Evolutionary conservation across 2,329 filamentous ascomycete genomes (phyloP).

Genomic region (Calonectria ilicicola): DNA sequence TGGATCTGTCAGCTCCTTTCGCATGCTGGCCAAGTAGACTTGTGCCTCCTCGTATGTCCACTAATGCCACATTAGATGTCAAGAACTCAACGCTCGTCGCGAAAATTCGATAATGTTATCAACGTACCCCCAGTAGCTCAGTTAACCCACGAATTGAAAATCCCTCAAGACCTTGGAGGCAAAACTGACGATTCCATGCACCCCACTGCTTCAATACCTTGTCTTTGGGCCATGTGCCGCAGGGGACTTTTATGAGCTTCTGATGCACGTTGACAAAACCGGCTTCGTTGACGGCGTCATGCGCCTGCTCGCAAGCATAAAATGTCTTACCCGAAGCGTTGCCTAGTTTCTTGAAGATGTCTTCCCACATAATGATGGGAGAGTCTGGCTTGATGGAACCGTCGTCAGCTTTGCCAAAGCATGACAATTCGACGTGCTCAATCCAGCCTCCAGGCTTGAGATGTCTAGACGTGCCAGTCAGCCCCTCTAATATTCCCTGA

Average conservation of each 20-base stretch:
- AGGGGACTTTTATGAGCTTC: slow-evolving; percentile 27
- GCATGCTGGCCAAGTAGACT: slow-evolving; percentile 22
- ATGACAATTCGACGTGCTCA: slow-evolving; percentile 26
- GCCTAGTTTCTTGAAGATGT: slow-evolving; percentile 29
- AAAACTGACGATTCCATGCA: slow-evolving; percentile 32
- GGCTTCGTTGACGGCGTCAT: slow-evolving; percentile 28
- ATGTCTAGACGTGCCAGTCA: neutral
- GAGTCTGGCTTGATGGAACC: slow-evolving; percentile 33
- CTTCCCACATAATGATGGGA: slow-evolving; percentile 34
- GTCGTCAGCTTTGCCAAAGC: slow-evolving; percentile 38
- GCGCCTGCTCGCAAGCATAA: slow-evolving; percentile 31
- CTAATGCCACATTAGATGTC: neutral
- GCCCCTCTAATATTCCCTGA: no score
- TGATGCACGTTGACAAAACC: slow-evolving; percentile 31
- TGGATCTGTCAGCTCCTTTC: slow-evolving; percentile 22
- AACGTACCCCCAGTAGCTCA: slow-evolving; percentile 29
- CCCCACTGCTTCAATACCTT: slow-evolving; percentile 37
- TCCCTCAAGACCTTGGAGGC: slow-evolving; percentile 33
- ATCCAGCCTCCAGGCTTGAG: slow-evolving; percentile 28
- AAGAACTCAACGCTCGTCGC: neutral
- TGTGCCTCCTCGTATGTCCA: slow-evolving; percentile 24
- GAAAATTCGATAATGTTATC: no score
- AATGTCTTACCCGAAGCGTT: slow-evolving; percentile 31
- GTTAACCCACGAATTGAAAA: slow-evolving; percentile 36
- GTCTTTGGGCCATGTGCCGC: slow-evolving; percentile 45